phyloP scores from a whole-genome alignment of 108 stramenopile genomes.

The Stephanodiscus triporus region DNA sequence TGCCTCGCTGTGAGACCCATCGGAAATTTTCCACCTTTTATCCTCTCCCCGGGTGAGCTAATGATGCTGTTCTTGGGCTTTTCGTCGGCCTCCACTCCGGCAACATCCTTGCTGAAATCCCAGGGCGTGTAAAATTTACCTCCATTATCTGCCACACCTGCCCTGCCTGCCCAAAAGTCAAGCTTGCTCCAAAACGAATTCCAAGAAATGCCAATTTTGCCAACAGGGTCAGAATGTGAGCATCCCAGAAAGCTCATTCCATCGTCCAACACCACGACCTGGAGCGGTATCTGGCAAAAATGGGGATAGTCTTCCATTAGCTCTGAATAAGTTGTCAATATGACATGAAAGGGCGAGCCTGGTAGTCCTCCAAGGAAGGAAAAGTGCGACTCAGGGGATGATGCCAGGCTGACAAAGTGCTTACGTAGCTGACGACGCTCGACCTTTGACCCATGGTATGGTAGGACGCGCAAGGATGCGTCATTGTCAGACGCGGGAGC shows the following conservation, averaged over 20 bases:
- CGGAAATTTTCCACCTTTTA: conserved; percentile 42
- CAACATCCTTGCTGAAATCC: conserved; percentile 59
- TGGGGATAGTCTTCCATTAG: conserved; percentile 80
- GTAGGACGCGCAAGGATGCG: conserved; percentile 52
- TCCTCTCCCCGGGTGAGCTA: conserved; percentile 33
- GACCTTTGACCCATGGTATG: conserved; percentile 56
- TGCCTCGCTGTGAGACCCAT: conserved; percentile 86
- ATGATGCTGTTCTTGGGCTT: conserved; percentile 12
- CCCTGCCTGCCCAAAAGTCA: conserved; percentile 71
- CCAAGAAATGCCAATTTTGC: conserved; percentile 66
- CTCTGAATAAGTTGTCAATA: conserved; percentile 68
- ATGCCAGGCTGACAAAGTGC: conserved; percentile 61
- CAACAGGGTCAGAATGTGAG: conserved; percentile 70
- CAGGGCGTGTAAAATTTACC: conserved; percentile 39
- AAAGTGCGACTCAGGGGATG: conserved; percentile 32
- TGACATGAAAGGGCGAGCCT: conserved; percentile 77
- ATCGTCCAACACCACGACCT: conserved; percentile 77
- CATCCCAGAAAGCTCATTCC: conserved; percentile 79
- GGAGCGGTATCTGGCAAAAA: conserved; percentile 82
- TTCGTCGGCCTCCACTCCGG: conserved; percentile 14
- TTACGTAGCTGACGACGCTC: conserved; percentile 63
- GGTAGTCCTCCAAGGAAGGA: conserved; percentile 54
- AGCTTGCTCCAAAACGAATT: conserved; percentile 66
- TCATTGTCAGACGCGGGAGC: conserved; percentile 21
- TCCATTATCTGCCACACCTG: conserved; percentile 30